These are phyloP conservation scores for Houttuynia cordata DNA, from an alignment of 164 flowering plant genomes.

Conservation along the genomic window DNA sequence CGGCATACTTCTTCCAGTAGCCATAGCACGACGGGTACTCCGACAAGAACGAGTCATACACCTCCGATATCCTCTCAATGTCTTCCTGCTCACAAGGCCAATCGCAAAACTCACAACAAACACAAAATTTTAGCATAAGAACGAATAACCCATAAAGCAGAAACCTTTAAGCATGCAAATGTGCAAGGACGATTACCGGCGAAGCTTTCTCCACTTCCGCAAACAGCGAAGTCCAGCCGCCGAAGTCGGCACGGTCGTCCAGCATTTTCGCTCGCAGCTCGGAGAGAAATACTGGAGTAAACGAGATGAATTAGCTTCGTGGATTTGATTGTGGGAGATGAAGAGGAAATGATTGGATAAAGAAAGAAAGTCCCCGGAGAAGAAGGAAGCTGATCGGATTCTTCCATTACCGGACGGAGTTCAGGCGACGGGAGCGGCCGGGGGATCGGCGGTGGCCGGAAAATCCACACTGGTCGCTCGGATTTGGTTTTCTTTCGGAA, in stretches of 20 bases:
- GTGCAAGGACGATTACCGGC: constrained; percentile 28
- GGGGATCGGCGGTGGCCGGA: no score
- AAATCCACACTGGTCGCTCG: no score
- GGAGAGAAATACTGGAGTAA: not conserved
- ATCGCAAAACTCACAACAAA: not conserved
- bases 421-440: no score
- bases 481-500: no score
- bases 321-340: no score
- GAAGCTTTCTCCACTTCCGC: constrained; percentile 34
- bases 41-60: constrained; percentile 67
- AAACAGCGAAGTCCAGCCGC: constrained; percentile 50
- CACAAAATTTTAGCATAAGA: not conserved
- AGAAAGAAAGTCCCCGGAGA: no score
- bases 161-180: no score
- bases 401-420: no score
- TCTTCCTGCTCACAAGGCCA: constrained; percentile 46
- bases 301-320: not conserved
- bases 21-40: constrained; percentile 83
- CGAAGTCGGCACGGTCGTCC: constrained; percentile 28
- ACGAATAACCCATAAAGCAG: not conserved
- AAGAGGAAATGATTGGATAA: no score
- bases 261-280: constrained; percentile 19
- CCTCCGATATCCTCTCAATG: constrained; percentile 36
- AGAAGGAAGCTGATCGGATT: no score
- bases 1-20: constrained; percentile 87